Conservation (phyloP, 177 flowering plant genomes). For the Vitis hybrid region DNA sequence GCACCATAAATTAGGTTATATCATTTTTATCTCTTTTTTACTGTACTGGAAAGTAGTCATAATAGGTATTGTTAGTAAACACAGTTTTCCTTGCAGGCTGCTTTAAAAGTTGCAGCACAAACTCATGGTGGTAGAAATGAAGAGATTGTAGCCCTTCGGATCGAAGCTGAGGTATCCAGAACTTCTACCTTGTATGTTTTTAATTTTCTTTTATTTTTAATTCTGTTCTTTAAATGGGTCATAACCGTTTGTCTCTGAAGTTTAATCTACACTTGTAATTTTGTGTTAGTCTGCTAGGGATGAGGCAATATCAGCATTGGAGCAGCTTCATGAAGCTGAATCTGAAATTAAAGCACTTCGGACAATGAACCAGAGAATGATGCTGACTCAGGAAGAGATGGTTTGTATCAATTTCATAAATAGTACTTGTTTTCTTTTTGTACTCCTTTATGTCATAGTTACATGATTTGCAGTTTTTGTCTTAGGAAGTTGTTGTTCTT, state of each 20-base stretch:
- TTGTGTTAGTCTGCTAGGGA: conserved; percentile 62
- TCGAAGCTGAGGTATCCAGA: conserved; percentile 71
- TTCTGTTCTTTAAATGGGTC: not conserved
- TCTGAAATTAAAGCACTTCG: conserved; percentile 63
- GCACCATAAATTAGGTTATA: not conserved
- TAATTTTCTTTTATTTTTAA: conserved; percentile 2
- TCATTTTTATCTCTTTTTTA: not conserved
- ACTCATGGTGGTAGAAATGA: conserved; percentile 42
- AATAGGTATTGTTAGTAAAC: not conserved
- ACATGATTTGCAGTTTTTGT: conserved; percentile 23
- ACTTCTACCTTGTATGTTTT: conserved; percentile 13
- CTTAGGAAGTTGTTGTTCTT: conserved; percentile 89
- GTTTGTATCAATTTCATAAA: conserved; percentile 31
- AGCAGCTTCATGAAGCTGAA: conserved; percentile 68
- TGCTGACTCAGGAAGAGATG: conserved; percentile 85
- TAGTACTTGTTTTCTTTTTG: conserved; percentile 1
- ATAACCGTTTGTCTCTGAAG: not conserved
- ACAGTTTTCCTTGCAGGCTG: conserved; percentile 51
- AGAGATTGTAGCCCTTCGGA: conserved; percentile 49
- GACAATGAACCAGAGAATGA: conserved; percentile 53
- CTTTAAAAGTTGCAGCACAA: conserved; percentile 64
- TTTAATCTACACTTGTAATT: conserved; percentile 2
- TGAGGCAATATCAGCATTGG: conserved; percentile 63
- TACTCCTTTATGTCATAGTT: conserved; percentile 15
- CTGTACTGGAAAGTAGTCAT: too few species aligned